Percentiles rank a stretch among this genome's conserved stretches.
Evolutionary conservation across 2,329 filamentous ascomycete genomes (phyloP).

Genomic region (Penicillium sp.): DNA sequence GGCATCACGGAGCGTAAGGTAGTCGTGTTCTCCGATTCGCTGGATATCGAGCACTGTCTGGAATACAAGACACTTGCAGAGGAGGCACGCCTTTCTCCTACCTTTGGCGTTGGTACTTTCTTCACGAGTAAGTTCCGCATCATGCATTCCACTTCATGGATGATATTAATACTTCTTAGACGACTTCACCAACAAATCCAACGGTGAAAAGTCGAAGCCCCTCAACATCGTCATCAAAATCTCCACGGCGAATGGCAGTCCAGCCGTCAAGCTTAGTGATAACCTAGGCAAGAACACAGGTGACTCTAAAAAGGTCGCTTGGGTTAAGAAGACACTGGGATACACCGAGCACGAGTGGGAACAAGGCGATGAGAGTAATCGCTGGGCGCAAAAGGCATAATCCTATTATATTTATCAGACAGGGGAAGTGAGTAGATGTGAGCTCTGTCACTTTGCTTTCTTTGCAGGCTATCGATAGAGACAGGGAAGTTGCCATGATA

Average conservation of each 20-base stretch:
- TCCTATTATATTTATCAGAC: neutral
- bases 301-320: slow-evolving; percentile 71
- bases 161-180: slow-evolving; percentile 46
- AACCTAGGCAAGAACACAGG: slow-evolving; percentile 95
- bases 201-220: slow-evolving; percentile 79
- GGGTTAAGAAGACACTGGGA: slow-evolving; percentile 80
- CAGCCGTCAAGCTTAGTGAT: slow-evolving; percentile 89
- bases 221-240: slow-evolving; percentile 99
- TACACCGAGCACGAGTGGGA: slow-evolving; percentile 84
- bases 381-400: slow-evolving; percentile 62
- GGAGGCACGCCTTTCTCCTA: slow-evolving; percentile 74
- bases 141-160: neutral
- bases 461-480: neutral
- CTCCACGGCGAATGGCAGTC: slow-evolving; percentile 74
- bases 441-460: neutral
- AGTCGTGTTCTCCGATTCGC: slow-evolving; percentile 92
- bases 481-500: slow-evolving; percentile 7
- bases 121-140: slow-evolving; percentile 66
- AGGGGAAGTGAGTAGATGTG: neutral
- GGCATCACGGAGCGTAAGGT: slow-evolving; percentile 78
- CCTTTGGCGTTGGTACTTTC: slow-evolving; percentile 93
- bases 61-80: slow-evolving; percentile 86
- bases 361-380: slow-evolving; percentile 75
- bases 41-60: slow-evolving; percentile 86
- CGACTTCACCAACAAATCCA: slow-evolving; percentile 73